These are phyloP conservation scores for Acephala macrosclerotiorum DNA, from an alignment of 2,329 filamentous ascomycete species.

Conservation along the genomic window DNA sequence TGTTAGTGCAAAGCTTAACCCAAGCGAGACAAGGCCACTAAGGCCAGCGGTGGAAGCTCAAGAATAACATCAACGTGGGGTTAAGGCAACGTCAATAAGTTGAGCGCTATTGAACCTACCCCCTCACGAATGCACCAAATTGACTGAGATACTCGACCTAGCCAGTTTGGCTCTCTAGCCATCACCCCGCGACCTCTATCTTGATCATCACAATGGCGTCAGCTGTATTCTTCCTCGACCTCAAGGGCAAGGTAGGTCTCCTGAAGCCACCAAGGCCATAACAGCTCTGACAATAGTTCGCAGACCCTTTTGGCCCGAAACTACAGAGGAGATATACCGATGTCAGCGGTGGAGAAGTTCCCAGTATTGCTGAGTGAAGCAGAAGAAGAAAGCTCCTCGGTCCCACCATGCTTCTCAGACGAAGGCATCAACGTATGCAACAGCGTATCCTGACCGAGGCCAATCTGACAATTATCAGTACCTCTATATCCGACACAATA, in stretches of 20 bases:
- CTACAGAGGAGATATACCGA: slow-evolving; percentile 97
- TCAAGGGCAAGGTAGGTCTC: slow-evolving; percentile 93
- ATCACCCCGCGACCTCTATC: slow-evolving; percentile 8
- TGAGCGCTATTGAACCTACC: slow-evolving; percentile 19
- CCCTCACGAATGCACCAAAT: slow-evolving; percentile 33
- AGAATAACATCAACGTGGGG: slow-evolving; percentile 37
- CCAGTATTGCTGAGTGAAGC: slow-evolving; percentile 95
- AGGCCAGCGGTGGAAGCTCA: slow-evolving; percentile 26
- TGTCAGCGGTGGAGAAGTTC: slow-evolving; percentile 99
- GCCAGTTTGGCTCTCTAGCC: slow-evolving; percentile 30
- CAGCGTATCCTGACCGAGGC: slow-evolving; percentile 16
- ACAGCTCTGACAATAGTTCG: slow-evolving; percentile 34
- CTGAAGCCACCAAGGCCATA: slow-evolving; percentile 18
- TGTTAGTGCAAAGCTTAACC: slow-evolving; percentile 22
- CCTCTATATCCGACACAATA: slow-evolving; percentile 99
- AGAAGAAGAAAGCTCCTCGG: slow-evolving; percentile 98
- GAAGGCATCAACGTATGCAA: slow-evolving; percentile 91
- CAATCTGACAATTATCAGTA: slow-evolving; percentile 64
- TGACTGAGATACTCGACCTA: slow-evolving; percentile 20
- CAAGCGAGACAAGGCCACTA: slow-evolving; percentile 30
- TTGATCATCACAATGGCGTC: slow-evolving; percentile 76
- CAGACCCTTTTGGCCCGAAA: slow-evolving; percentile 98
- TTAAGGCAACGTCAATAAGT: slow-evolving; percentile 25
- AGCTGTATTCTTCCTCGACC: slow-evolving; percentile 96
- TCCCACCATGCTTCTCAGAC: slow-evolving; percentile 96